These are phyloP conservation scores for Solanum chilense DNA, from an alignment of 257 asterid genomes.

Conservation along the genomic window DNA sequence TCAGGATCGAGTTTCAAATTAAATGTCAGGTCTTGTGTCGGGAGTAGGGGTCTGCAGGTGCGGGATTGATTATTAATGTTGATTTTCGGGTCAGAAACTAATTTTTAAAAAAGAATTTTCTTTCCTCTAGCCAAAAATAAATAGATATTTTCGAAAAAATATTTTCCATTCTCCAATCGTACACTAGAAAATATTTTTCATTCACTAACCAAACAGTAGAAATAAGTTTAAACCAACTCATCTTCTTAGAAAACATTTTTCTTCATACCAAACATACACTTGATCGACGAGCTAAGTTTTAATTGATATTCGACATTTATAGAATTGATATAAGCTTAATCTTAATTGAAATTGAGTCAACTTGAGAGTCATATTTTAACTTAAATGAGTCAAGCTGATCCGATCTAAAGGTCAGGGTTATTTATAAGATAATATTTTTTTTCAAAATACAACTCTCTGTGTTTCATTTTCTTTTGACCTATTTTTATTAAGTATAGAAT, in stretches of 20 bases:
- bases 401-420: not conserved
- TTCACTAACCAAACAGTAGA: not conserved
- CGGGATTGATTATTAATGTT: not conserved
- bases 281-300: not conserved
- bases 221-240: not conserved
- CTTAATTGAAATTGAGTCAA: not conserved
- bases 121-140: not conserved
- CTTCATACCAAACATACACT: not conserved
- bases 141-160: not conserved
- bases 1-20: not conserved
- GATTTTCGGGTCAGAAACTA: not conserved
- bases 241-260: too few species aligned
- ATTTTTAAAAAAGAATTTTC: not conserved
- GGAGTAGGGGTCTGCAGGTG: not conserved
- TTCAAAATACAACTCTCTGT: not conserved
- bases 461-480: too few species aligned
- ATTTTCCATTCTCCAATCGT: not conserved
- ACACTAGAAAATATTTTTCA: not conserved
- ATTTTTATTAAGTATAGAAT: too few species aligned
- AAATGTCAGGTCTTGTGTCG: not conserved
- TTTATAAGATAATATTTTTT: not conserved
- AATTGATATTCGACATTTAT: not conserved
- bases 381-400: not conserved
- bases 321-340: not conserved
- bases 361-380: not conserved